Base-by-base conservation (phyloP, 805 yeast species). In the Saccharomycopsis sp. region DNA sequence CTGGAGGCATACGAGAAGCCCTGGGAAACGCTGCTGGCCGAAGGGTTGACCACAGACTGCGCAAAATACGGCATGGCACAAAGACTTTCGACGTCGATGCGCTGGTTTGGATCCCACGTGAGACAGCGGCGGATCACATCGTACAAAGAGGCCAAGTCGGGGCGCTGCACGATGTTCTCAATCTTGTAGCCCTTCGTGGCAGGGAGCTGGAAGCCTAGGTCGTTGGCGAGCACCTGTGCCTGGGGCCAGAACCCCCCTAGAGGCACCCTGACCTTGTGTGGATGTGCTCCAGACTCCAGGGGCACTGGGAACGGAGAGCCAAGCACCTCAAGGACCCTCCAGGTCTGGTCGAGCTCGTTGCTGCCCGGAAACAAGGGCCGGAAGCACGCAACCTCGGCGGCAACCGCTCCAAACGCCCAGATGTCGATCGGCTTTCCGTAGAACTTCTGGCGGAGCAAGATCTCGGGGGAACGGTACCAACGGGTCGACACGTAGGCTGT, bases 381-480 rank as follows among this genome's bases (percentile, higher is more conserved):
- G 64, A 87, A 82, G 50, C 83, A 83, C 21, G 89, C 87, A 50
- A 83, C 75, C 67, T 88, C 96, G 4, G 81, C 80, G 1, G 88
- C 89, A 44, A 88, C 89, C 50, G 84, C 79, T 1, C 91, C 96
- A 74, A 87, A 88, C 0, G 95, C 92, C 96, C 96, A 88, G 37
- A 88, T 79, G 72, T 88, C 96, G 41, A 86, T 79, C 1, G 94
- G 90, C 61, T 72, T 79, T 0, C 89, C 80, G 66, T 88, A 85
- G 64, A 70, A 73, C 3, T 77, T 78, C 62, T 80, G 83, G 63
- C 92, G 77, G 58, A 88, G 72, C 51, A 88, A 73, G 20, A 88
- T 85, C 68, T 88, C 96, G 0, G 96, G 96, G 0, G 92, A 81
- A 62, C 96, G 75, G 66, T 88, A 88, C 96, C 96, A 88, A 65